phyloP scores from a whole-genome alignment of 2,329 filamentous ascomycete species.

The Plectosphaerella sp. region DNA sequence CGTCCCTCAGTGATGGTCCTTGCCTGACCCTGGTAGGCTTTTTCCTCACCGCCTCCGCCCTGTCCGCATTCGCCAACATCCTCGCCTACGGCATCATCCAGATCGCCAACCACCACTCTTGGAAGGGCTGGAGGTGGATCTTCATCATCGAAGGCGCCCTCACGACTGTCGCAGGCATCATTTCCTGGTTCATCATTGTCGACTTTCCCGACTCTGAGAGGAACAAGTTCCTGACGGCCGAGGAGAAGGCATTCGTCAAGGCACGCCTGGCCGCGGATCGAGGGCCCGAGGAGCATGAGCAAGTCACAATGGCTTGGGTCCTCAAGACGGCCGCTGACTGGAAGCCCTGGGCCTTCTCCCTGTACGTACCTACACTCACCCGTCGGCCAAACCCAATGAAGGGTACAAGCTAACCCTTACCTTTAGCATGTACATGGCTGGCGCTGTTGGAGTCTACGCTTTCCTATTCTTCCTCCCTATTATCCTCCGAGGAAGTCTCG shows the following conservation, averaged over 20 bases:
- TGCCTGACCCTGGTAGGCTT: conserved; percentile 10
- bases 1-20: background rate
- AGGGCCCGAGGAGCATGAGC: conserved; percentile 13
- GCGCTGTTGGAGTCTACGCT: conserved; percentile 15
- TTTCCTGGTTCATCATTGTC: conserved; percentile 36
- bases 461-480: conserved; percentile 18
- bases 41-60: conserved; percentile 22
- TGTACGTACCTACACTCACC: background rate
- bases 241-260: conserved; percentile 26
- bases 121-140: conserved; percentile 34
- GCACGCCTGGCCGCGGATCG: conserved; percentile 20
- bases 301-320: conserved; percentile 14
- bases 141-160: conserved; percentile 38
- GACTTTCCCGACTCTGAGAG: conserved; percentile 37
- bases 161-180: conserved; percentile 20
- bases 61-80: conserved; percentile 19
- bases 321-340: conserved; percentile 13
- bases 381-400: too few relatives aligned
- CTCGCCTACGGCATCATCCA: conserved; percentile 22
- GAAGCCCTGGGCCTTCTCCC: conserved; percentile 15
- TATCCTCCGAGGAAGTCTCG: conserved; percentile 15
- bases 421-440: conserved; percentile 15
- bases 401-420: too few relatives aligned
- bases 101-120: conserved; percentile 24
- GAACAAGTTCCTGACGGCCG: conserved; percentile 34